Evolutionary conservation across 1,284 basidiomycete species (phyloP), one percentile per base, ranked within the genome.

Genomic region (Cryptococcus sp.): DNA sequence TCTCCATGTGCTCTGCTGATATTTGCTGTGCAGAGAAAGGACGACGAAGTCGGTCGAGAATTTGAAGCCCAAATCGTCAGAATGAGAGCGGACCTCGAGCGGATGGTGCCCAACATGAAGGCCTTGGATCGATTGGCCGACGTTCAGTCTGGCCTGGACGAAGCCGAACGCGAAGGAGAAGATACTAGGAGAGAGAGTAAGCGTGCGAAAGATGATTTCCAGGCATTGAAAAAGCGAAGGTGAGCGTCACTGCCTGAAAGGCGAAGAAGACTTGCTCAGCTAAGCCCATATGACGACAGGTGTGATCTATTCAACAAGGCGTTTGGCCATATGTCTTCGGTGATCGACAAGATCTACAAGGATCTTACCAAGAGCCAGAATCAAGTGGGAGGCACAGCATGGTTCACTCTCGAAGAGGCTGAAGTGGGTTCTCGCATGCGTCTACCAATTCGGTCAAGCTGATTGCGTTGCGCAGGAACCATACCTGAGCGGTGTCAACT

Each of bases 271-370:
- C 39, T 50, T 10, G n/a, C 17, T 17, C 8, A 16, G 19, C 23
- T 17, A 37, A 56, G 17, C 17, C 19, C 43, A 51, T 46, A 41
- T 57, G 41, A 43, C 11, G 8, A 11, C 50, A 85, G 87, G 70
- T 87, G 85, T 61, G 91, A 98, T 62, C 77, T 96, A 39, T 99
- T 99, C 83, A 94, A 95, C 81, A 90, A 89, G 67, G 95, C 96
- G 0, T 99, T 94, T 80, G 88, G 87, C 62, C 94, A 99, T 74
- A 99, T 99, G 60, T 91, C 93, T 7, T 89, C 91, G 61, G 84
- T 86, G 50, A 99, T 99, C 66, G 94, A 98, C 74, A 83, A 88
- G 64, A 93, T 98, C 1, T 99, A 99, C 82, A 99, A 99, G 79
- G 94, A 98, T 63, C 84, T 99, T 22, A 99, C 96, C 0, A 96